Percentiles rank a stretch among this genome's conserved stretches.
Conservation (phyloP, 2,329 filamentous ascomycete species). For the Falciphora oryzae region DNA sequence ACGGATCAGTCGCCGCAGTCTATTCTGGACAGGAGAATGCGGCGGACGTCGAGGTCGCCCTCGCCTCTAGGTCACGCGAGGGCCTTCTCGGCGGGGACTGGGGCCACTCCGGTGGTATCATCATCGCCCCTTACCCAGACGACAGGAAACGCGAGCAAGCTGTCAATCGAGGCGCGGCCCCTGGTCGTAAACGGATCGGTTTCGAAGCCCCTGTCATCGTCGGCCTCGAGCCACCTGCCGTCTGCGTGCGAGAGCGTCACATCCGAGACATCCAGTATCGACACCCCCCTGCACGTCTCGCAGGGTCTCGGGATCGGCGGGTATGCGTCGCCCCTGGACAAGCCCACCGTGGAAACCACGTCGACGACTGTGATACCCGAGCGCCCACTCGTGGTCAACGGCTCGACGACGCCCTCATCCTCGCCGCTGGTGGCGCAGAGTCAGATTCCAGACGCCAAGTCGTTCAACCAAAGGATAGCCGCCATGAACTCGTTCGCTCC, state of each 20-base stretch:
- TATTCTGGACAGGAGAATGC: slow-evolving; percentile 47
- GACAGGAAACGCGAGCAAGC: slow-evolving; percentile 23
- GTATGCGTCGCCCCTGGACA: slow-evolving; percentile 13
- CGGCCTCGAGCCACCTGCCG: slow-evolving; percentile 22
- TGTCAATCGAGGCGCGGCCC: slow-evolving; percentile 27
- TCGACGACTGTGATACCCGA: slow-evolving; percentile 24
- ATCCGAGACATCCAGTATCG: slow-evolving; percentile 25
- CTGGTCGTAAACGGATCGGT: slow-evolving; percentile 38
- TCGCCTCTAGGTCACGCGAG: slow-evolving; percentile 48
- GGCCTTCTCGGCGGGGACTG: slow-evolving; percentile 35
- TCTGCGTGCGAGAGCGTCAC: slow-evolving; percentile 22
- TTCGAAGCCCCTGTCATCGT: slow-evolving; percentile 22
- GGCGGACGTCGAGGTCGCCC: slow-evolving; percentile 48
- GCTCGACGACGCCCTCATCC: slow-evolving; percentile 25
- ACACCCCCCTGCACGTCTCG: slow-evolving; percentile 32
- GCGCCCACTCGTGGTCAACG: slow-evolving; percentile 48
- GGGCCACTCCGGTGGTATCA: slow-evolving; percentile 34
- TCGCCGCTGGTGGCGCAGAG: slow-evolving; percentile 9
- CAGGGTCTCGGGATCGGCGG: slow-evolving; percentile 24
- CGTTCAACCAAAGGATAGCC: slow-evolving; percentile 27
- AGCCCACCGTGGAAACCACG: background rate
- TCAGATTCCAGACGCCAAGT: slow-evolving; percentile 14
- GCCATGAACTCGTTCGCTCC: slow-evolving; percentile 19
- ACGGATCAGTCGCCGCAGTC: slow-evolving; percentile 49
- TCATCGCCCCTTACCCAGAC: slow-evolving; percentile 29